These are phyloP conservation scores for Cercospora sp. DNA, from an alignment of 2,329 filamentous ascomycete species.

Conservation along the genomic window DNA sequence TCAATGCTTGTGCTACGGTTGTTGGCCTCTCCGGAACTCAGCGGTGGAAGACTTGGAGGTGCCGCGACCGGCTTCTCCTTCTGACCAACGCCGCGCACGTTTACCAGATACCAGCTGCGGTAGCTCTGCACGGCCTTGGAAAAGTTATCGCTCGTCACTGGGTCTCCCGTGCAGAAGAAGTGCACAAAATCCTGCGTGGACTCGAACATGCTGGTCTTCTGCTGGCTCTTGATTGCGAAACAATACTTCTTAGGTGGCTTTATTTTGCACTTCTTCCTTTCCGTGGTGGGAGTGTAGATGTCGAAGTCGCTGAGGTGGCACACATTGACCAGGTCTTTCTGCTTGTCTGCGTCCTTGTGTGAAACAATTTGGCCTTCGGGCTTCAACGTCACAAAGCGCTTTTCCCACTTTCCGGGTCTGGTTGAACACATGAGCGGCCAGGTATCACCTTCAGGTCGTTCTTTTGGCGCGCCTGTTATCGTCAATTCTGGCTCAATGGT, in stretches of 20 bases:
- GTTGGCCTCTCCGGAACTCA: slow-evolving; percentile 37
- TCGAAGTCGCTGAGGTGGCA: slow-evolving; percentile 92
- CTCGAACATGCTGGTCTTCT: slow-evolving; percentile 81
- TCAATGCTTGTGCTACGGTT: slow-evolving; percentile 24
- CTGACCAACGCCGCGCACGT: slow-evolving; percentile 62
- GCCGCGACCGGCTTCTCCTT: slow-evolving; percentile 33
- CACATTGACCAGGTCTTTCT: slow-evolving; percentile 68
- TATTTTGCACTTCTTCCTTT: slow-evolving; percentile 67
- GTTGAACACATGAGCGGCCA: slow-evolving; percentile 79
- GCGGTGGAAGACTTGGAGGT: slow-evolving; percentile 24
- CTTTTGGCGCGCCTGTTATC: slow-evolving; percentile 61
- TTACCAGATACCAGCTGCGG: slow-evolving; percentile 89
- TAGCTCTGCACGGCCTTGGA: slow-evolving; percentile 72
- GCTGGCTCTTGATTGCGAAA: slow-evolving; percentile 87
- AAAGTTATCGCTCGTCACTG: slow-evolving; percentile 65
- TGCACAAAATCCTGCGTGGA: slow-evolving; percentile 85
- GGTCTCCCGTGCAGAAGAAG: slow-evolving; percentile 82
- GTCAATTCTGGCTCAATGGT: slow-evolving; percentile 63
- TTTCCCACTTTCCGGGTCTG: slow-evolving; percentile 82
- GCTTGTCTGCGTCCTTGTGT: slow-evolving; percentile 67
- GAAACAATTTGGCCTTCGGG: slow-evolving; percentile 69
- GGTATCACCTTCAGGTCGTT: slow-evolving; percentile 65
- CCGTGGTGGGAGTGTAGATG: slow-evolving; percentile 74
- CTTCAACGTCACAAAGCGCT: slow-evolving; percentile 74
- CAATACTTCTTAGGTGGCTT: slow-evolving; percentile 83